Evolutionary conservation across 1,139 yeast species (phyloP).

Genomic region (Geotrichum fermentans): DNA sequence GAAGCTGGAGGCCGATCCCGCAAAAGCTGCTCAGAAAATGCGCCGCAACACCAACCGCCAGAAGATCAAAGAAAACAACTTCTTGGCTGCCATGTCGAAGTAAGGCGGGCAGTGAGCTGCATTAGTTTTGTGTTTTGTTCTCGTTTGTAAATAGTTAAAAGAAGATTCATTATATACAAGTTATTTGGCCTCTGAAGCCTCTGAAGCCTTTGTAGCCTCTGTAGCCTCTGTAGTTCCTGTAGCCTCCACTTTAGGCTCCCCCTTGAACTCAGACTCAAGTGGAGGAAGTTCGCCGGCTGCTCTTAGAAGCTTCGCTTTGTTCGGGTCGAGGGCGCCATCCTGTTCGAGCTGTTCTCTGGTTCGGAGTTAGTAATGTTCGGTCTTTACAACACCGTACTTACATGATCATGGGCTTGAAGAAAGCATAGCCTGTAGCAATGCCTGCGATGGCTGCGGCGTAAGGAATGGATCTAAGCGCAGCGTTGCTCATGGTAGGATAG

Average conservation of each 20-base stretch:
- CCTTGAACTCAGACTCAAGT: no score
- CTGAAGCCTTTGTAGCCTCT: neutral
- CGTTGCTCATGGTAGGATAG: conserved; percentile 11
- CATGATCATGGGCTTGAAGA: conserved; percentile 19
- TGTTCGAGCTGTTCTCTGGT: conserved; percentile 17
- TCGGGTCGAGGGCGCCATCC: conserved; percentile 16
- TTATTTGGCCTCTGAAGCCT: neutral
- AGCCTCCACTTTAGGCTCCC: no score
- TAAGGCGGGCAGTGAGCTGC: conserved; percentile 11
- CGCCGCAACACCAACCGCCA: conserved; percentile 64
- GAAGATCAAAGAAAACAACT: conserved; percentile 73
- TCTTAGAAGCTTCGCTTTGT: conserved; percentile 2
- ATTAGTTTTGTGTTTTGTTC: neutral
- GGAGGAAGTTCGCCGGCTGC: neutral
- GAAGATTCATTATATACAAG: conserved; percentile 4
- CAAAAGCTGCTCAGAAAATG: conserved; percentile 63
- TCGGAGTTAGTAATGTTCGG: neutral
- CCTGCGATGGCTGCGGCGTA: conserved; percentile 16
- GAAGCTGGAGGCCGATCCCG: conserved; percentile 54
- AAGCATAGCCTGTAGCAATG: conserved; percentile 13
- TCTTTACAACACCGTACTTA: conserved; percentile 2
- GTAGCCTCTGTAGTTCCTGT: neutral
- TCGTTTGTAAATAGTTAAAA: conserved; percentile 1
- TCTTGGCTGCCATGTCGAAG: conserved; percentile 40
- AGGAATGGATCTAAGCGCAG: conserved; percentile 15